These are phyloP conservation scores for Pseudogymnoascus sp. DNA, from an alignment of 2,329 filamentous ascomycete species.

Conservation along the genomic window DNA sequence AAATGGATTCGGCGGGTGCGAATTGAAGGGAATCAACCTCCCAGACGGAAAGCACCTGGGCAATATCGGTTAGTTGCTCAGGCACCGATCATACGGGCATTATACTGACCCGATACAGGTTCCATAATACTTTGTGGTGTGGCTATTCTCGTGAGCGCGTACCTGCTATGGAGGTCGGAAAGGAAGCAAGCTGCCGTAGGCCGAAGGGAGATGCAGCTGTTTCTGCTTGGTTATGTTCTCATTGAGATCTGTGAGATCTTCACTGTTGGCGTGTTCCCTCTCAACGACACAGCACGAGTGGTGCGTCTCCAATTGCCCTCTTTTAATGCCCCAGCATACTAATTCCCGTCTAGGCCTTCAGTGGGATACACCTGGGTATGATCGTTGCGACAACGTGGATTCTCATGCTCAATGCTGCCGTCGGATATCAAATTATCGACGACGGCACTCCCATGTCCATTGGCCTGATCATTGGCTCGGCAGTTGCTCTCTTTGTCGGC, in stretches of 20 bases:
- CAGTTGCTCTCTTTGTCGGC: slow-evolving; percentile 68
- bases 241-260: slow-evolving; percentile 95
- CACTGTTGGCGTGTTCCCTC: slow-evolving; percentile 80
- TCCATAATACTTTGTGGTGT: slow-evolving; percentile 77
- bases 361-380: slow-evolving; percentile 80
- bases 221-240: slow-evolving; percentile 77
- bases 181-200: slow-evolving; percentile 90
- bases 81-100: neutral
- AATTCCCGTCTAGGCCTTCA: slow-evolving; percentile 58
- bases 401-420: slow-evolving; percentile 80
- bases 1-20: slow-evolving; percentile 59
- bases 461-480: slow-evolving; percentile 64
- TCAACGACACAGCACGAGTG: slow-evolving; percentile 61
- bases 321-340: neutral
- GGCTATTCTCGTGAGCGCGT: slow-evolving; percentile 60
- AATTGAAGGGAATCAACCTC: slow-evolving; percentile 67
- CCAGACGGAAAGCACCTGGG: slow-evolving; percentile 59
- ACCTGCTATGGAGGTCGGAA: slow-evolving; percentile 73
- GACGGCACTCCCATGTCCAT: slow-evolving; percentile 84
- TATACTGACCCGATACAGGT: slow-evolving; percentile 44
- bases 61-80: slow-evolving; percentile 63
- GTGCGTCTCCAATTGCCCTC: slow-evolving; percentile 41
- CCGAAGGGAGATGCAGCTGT: slow-evolving; percentile 92
- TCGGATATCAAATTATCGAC: slow-evolving; percentile 89
- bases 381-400: slow-evolving; percentile 87